phyloP scores from a whole-genome alignment of 2,329 filamentous ascomycete species.

The Ascochyta koolunga region DNA sequence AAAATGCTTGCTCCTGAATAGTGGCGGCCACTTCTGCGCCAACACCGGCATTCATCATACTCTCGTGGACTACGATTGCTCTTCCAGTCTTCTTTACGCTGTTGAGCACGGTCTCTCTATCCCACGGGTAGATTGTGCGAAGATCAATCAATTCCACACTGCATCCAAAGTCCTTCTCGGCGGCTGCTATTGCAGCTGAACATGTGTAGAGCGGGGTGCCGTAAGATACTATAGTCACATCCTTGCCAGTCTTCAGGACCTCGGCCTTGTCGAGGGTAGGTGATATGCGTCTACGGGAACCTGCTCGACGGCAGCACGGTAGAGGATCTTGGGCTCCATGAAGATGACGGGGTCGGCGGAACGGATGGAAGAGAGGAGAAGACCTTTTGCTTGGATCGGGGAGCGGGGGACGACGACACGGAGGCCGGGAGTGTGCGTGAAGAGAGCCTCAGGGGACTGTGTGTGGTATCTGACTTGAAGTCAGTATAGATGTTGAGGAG shows the following conservation, averaged over 20 bases:
- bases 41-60: constrained; percentile 87
- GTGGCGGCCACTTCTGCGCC: constrained; percentile 88
- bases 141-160: constrained; percentile 86
- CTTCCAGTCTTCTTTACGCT: constrained; percentile 88
- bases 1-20: constrained; percentile 85
- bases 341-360: constrained; percentile 88
- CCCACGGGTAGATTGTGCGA: constrained; percentile 90
- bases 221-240: constrained; percentile 86
- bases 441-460: constrained; percentile 86
- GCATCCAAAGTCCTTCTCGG: constrained; percentile 76
- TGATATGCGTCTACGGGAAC: constrained; percentile 81
- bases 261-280: constrained; percentile 86
- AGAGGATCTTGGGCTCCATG: constrained; percentile 93
- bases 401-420: constrained; percentile 86
- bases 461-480: constrained; percentile 69
- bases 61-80: constrained; percentile 88
- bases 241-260: constrained; percentile 76
- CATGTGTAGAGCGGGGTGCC: constrained; percentile 89
- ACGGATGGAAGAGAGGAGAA: constrained; percentile 76
- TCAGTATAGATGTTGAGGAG: neutral
- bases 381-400: constrained; percentile 85
- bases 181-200: constrained; percentile 74
- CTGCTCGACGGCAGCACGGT: constrained; percentile 89
- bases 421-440: constrained; percentile 85
- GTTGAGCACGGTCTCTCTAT: constrained; percentile 76